Evolutionary conservation across 1,139 yeast genomes (phyloP).

Genomic region (Saccharomycopsis hybrid): DNA sequence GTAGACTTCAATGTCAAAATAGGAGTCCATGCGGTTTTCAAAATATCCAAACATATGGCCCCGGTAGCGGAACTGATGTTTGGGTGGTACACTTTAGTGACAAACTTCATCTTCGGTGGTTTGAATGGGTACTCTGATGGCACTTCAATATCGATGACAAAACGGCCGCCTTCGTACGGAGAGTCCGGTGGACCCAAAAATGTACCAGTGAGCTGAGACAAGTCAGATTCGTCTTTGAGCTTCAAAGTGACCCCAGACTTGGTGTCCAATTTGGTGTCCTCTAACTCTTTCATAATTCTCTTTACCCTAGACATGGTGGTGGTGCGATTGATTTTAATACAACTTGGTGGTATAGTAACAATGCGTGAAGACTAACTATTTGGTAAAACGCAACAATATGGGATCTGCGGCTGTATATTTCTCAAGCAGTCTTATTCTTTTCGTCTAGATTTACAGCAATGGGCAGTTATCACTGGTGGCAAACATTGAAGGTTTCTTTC

Average conservation of each 20-base stretch:
- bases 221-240: slow-evolving; percentile 69
- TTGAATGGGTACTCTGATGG: slow-evolving; percentile 88
- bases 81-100: slow-evolving; percentile 90
- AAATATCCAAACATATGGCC: slow-evolving; percentile 90
- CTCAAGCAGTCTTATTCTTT: too few relatives aligned
- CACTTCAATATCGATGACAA: slow-evolving; percentile 78
- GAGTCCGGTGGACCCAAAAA: slow-evolving; percentile 95
- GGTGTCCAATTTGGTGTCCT: slow-evolving; percentile 78
- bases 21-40: slow-evolving; percentile 97
- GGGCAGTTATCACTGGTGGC: too few relatives aligned
- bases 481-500: too few relatives aligned
- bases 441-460: too few relatives aligned
- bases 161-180: slow-evolving; percentile 86
- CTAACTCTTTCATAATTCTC: slow-evolving; percentile 82
- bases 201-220: slow-evolving; percentile 79
- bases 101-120: slow-evolving; percentile 91
- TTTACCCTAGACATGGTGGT: slow-evolving; percentile 29
- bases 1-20: slow-evolving; percentile 87
- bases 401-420: too few relatives aligned
- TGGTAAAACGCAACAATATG: too few relatives aligned
- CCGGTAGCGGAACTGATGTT: slow-evolving; percentile 98
- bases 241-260: slow-evolving; percentile 68
- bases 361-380: too few relatives aligned
- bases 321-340: too few relatives aligned
- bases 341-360: too few relatives aligned